phyloP scores from a whole-genome alignment of 306 rosid species.

The Citrullus mucosospermus region DNA sequence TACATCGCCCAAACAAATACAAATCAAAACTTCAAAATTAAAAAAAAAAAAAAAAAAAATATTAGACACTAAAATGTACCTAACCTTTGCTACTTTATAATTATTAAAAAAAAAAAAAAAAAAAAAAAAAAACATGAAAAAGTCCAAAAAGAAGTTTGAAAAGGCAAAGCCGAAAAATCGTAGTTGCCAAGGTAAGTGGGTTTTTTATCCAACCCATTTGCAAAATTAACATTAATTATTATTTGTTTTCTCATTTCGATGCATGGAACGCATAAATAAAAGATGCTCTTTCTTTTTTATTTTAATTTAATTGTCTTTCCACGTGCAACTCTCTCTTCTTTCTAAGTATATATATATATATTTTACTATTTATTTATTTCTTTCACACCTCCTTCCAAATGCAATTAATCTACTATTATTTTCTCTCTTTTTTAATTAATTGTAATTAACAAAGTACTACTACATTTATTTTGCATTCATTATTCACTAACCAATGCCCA shows the following conservation, averaged over 20 bases:
- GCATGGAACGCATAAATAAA: neutral
- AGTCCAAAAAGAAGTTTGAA: no score
- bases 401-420: neutral
- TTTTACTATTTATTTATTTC: no score
- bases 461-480: neutral
- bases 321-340: conserved; percentile 7
- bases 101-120: no score
- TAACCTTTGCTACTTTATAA: no score
- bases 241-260: neutral
- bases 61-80: no score
- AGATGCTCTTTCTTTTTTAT: neutral
- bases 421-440: neutral
- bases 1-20: no score
- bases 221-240: no score
- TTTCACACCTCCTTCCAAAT: neutral
- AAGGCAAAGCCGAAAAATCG: no score
- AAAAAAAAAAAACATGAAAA: no score
- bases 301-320: neutral
- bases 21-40: no score
- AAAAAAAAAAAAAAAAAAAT: fast-evolving
- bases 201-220: neutral
- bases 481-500: neutral
- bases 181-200: neutral
- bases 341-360: neutral
- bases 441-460: neutral